Conservation (phyloP, 2,329 filamentous ascomycete genomes). For the Pseudomassariella vexata region DNA sequence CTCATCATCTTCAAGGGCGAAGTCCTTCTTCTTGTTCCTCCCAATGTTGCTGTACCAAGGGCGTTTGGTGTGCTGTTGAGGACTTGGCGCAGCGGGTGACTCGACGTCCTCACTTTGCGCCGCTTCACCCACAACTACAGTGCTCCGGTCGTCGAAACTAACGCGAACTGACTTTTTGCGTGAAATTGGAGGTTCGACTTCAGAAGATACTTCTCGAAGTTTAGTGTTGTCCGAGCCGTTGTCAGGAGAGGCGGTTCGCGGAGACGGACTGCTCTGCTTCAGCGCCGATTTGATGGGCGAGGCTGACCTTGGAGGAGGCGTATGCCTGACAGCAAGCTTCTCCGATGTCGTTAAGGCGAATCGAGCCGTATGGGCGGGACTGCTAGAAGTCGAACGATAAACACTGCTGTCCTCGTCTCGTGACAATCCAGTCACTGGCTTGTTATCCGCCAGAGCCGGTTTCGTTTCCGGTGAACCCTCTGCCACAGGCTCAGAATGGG, state of each 20-base stretch:
- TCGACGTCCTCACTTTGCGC: conserved; percentile 27
- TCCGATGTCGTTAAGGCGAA: conserved; percentile 54
- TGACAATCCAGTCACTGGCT: conserved; percentile 16
- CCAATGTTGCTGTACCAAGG: conserved; percentile 47
- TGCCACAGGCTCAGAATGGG: conserved; percentile 8
- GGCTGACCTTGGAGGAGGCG: conserved; percentile 63
- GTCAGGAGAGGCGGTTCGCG: conserved; percentile 43
- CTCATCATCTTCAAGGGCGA: conserved; percentile 53
- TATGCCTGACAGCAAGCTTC: conserved; percentile 54
- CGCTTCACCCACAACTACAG: conserved; percentile 46
- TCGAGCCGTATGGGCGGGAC: conserved; percentile 62
- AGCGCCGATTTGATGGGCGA: conserved; percentile 75
- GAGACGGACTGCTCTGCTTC: conserved; percentile 56
- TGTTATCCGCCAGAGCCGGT: conserved; percentile 13
- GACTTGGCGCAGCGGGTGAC: conserved; percentile 31
- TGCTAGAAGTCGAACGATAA: conserved; percentile 42
- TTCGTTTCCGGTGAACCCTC: conserved; percentile 10
- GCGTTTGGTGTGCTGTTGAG: conserved; percentile 35
- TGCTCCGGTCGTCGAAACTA: conserved; percentile 71
- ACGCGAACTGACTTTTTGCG: conserved; percentile 65
- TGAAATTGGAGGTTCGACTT: conserved; percentile 26
- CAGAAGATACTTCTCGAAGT: conserved; percentile 19
- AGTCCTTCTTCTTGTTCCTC: conserved; percentile 45
- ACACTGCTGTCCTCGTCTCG: conserved; percentile 10
- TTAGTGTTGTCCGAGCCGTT: conserved; percentile 39